Base-by-base conservation (phyloP, 768 basidiomycete species). In the Kwoniella bestiolae region DNA sequence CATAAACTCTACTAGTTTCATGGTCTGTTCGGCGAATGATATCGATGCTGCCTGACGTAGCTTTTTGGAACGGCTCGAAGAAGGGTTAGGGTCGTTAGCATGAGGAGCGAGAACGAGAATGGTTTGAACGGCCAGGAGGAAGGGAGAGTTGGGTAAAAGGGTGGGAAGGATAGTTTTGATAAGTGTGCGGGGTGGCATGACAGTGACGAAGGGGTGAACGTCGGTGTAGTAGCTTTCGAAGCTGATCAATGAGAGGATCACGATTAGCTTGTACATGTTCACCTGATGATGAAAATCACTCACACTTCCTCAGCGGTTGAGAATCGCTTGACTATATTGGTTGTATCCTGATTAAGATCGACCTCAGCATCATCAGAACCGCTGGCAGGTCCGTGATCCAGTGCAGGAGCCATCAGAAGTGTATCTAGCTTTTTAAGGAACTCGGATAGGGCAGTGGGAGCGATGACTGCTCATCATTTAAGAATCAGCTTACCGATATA, bases 191-290 rank as follows among this genome's bases (percentile, higher is more conserved):
- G 72, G 75, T 9, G 79, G 79, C 58, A 80, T 73, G 34, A 80
- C 70, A 3, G 78, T 66, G n/a, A 76, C 67, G 68, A 75, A 80
- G 5, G 76, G 76, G 61, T 80, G 79, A n/a, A 79, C 71, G 38
- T 80, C 79, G 49, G 71, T 69, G 63, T 77, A 80, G 57, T 80
- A 79, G 26, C 70, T 64, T 34, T 59, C 56, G 25, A 79, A 65
- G 12, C 78, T 79, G 45, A 2, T 34, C 1, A 23, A 45, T 46
- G 29, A 32, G 14, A 14, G 16, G 44, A 23, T 29, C 3, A 18
- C 21, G 6, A 23, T 51, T 11, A 51, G 50, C 9, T 28, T 7
- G 23, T 26, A 26, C n/a, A 2, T 25, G 9, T 26, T 25, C 11
- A 3, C 8, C 9, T 25, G 25, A 51, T 26, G 23, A 35, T 4